These are phyloP conservation scores for Monilinia laxa DNA, from an alignment of 2,329 filamentous ascomycete species.

Conservation along the genomic window DNA sequence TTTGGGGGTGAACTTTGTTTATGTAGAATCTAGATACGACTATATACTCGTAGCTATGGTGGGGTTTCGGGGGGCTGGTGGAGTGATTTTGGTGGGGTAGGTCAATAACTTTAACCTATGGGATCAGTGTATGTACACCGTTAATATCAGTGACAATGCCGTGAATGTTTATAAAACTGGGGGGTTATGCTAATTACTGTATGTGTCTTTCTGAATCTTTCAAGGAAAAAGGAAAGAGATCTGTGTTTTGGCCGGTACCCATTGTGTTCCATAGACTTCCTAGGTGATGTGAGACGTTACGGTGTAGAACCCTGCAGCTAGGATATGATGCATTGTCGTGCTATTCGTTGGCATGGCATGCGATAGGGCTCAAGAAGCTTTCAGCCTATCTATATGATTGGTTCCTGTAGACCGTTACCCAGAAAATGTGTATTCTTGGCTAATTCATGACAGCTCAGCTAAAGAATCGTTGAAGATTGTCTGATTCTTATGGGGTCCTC, in stretches of 20 bases:
- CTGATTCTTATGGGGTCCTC: background rate
- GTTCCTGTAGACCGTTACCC: background rate
- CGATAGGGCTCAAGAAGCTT: slow-evolving; percentile 7
- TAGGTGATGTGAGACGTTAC: slow-evolving; percentile 11
- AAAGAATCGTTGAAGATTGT: background rate
- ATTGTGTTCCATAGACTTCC: background rate
- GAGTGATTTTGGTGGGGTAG: slow-evolving; percentile 10
- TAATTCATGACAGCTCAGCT: slow-evolving; percentile 18
- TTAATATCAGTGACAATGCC: slow-evolving; percentile 5
- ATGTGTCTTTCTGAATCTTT: background rate
- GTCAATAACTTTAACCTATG: background rate
- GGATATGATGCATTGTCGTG: background rate
- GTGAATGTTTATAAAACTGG: background rate
- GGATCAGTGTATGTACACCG: slow-evolving; percentile 13
- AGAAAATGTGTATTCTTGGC: background rate
- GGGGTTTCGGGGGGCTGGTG: slow-evolving; percentile 11
- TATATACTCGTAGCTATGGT: slow-evolving; percentile 8
- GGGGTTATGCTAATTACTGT: background rate
- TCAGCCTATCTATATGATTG: background rate
- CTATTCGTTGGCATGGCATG: slow-evolving; percentile 10
- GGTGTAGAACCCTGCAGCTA: slow-evolving; percentile 17
- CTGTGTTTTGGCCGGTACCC: background rate
- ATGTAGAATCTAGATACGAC: slow-evolving; percentile 4
- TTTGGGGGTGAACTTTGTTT: slow-evolving; percentile 5
- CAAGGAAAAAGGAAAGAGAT: background rate